Conservation (phyloP, 352 stramenopile species). For the Phytophthora tentaculata region DNA sequence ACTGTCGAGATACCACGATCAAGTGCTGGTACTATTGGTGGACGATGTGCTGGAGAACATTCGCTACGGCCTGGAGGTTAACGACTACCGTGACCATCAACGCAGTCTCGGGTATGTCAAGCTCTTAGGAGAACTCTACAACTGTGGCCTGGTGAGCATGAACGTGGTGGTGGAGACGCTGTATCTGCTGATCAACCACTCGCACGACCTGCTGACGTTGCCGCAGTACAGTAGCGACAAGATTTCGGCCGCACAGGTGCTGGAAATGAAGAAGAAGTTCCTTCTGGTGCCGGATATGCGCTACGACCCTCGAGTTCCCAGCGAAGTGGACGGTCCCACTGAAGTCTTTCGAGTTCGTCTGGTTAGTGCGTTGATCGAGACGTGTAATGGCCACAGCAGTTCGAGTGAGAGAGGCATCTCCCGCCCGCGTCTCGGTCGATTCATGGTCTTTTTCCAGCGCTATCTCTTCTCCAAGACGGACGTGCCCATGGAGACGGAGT, state of each 20-base stretch:
- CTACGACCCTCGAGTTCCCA: constrained; percentile 90
- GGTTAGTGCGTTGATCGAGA: constrained; percentile 93
- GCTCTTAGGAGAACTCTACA: constrained; percentile 95
- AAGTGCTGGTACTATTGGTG: constrained; percentile 91
- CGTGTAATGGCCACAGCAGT: constrained; percentile 57
- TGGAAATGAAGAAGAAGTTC: constrained; percentile 71
- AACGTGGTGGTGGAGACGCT: constrained; percentile 94
- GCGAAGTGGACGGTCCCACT: constrained; percentile 87
- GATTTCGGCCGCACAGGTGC: constrained; percentile 38
- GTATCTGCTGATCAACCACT: constrained; percentile 95
- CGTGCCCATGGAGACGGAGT: constrained; percentile 95
- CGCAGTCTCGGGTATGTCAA: constrained; percentile 93
- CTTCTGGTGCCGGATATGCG: constrained; percentile 78
- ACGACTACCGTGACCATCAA: constrained; percentile 93
- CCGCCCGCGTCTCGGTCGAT: constrained; percentile 83
- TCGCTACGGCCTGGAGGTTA: constrained; percentile 88
- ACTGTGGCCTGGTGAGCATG: constrained; percentile 89
- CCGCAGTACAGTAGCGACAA: constrained; percentile 58
- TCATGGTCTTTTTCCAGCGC: constrained; percentile 94
- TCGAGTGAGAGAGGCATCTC: constrained; percentile 88
- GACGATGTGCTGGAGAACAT: constrained; percentile 95
- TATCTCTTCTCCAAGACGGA: constrained; percentile 97
- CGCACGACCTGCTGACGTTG: constrained; percentile 91
- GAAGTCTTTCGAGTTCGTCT: constrained; percentile 95
- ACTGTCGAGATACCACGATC: constrained; percentile 87